Evolutionary conservation across 1,139 yeast species (phyloP), one percentile per base, ranked within the genome.

Genomic region (Yamadazyma songkhlaensis): DNA sequence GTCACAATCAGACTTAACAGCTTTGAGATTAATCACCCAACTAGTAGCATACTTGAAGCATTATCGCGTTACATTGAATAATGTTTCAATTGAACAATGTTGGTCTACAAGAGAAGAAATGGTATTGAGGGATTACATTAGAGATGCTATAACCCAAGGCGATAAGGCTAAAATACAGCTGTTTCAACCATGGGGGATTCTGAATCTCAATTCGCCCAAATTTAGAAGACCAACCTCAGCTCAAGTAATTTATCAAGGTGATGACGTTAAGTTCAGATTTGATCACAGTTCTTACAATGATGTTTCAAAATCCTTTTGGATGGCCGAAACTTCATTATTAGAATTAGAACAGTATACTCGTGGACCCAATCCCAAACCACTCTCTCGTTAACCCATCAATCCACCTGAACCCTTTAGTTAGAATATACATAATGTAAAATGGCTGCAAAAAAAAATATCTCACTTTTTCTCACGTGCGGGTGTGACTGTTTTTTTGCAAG

Each of bases 61-160:
- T 9, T 9, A 22, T 14, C 29, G 31, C 4, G 20, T 29, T 11
- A 3, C n/a, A 4, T 39, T 45, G 12, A 24, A 32, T 13, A 38
- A 23, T 32, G 54, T 47, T 3, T 43, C 53, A 5, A 38, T 60
- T 8, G 64, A 59, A 38, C 58, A 60, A 41, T 58, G 64, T 29
- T 64, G 70, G 70, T 59, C 67, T 1, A 49, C 60, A 8, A 45
- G 58, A 1, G 64, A 63, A 40, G 68, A 61, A 29, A 44, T 57
- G 0, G 41, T 54, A 10, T 38, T 49, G 8, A 40, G 67, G 37
- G 55, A 52, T 24, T 12, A 12, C 13, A 28, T 41, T 2, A 23
- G 29, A 17, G 39, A 36, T 17, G 10, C 12, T 10, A 37, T 38
- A n/a, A 37, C 29, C 12, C 17, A 34, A 20, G 36, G 21, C 7